These are phyloP conservation scores for Trichosporon asahii DNA, from an alignment of 1,284 basidiomycete species.

Conservation along the genomic window DNA sequence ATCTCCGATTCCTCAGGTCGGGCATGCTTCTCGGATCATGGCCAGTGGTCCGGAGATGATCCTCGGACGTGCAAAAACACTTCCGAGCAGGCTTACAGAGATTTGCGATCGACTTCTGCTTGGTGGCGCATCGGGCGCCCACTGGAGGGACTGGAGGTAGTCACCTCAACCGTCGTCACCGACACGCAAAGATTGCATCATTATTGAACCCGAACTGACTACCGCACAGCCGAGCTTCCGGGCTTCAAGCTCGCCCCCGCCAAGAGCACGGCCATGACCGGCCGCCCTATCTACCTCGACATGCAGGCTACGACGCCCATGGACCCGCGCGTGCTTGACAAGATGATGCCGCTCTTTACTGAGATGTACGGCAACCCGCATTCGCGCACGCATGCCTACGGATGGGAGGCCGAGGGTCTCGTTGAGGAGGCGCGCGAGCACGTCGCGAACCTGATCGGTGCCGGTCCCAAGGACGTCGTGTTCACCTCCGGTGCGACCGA, in stretches of 20 bases:
- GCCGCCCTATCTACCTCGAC: slow-evolving; percentile 85
- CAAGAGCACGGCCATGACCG: slow-evolving; percentile 60
- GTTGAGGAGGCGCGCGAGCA: slow-evolving; percentile 91
- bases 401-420: slow-evolving; percentile 96
- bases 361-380: slow-evolving; percentile 99
- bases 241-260: slow-evolving; percentile 76
- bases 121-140: not conserved
- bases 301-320: slow-evolving; percentile 97
- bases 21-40: not conserved
- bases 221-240: slow-evolving; percentile 63
- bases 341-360: slow-evolving; percentile 93
- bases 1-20: not conserved
- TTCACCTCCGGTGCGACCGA: slow-evolving; percentile 99
- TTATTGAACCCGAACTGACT: not conserved
- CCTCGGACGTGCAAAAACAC: not conserved
- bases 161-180: not conserved
- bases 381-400: slow-evolving; percentile 95
- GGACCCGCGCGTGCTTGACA: slow-evolving; percentile 93
- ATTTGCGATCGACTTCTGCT: not conserved
- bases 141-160: not conserved
- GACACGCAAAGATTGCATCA: not conserved
- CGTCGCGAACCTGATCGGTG: slow-evolving; percentile 86
- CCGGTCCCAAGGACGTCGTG: slow-evolving; percentile 91
- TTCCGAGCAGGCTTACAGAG: not conserved
- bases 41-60: not conserved